Base-by-base conservation (phyloP, 768 basidiomycete genomes). In the Boletus edulis region DNA sequence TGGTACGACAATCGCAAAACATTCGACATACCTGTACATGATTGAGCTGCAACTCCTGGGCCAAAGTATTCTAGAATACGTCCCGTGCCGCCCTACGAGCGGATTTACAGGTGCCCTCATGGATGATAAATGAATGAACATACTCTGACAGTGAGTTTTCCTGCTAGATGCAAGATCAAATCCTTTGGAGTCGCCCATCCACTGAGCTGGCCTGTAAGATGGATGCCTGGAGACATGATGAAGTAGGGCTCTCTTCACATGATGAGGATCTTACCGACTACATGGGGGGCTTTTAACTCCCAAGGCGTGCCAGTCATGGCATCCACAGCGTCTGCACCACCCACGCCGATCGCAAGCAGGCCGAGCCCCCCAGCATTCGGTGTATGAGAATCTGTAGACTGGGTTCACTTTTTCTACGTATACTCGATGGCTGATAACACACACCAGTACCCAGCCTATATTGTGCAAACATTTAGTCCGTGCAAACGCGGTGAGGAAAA, bases 351-450 rank as follows among this genome's bases (percentile, higher is more conserved):
- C 5, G 97, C 97, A 56, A 99, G 81, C 79, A 94, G 82, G 12
- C 97, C 96, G 48, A 99, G 82, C 29, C 97, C 97, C 52, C 96
- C 94, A 49, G 97, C 97, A 69, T 99, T 98, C 1, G 97, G 97
- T 2, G 97, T 98, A 72, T 99, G 97, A 22, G 92, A 95, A 72
- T 98, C 96, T 85, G 70, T 59, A 54, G n/a, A 51, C 27, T 46
- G 55, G 1, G 31, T 51, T 62, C 17, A 58, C 29, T 15, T 34
- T 32, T 50, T 45, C 39, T 42, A 27, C 15, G 4, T 20, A 39
- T n/a, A 22, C 27, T 44, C 43, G 5, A 48, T 46, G 20, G 10
- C 49, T 34, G n/a, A 51, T 34, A 51, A 59, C 70, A 50, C 70
- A 50, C 62, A 89, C 89, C 90, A 63, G 91, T 93, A 51, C 91